Percentiles rank a stretch among this genome's conserved stretches.
Evolutionary conservation across 345 rosid genomes (phyloP).

Genomic region (Lumnitzera racemosa): DNA sequence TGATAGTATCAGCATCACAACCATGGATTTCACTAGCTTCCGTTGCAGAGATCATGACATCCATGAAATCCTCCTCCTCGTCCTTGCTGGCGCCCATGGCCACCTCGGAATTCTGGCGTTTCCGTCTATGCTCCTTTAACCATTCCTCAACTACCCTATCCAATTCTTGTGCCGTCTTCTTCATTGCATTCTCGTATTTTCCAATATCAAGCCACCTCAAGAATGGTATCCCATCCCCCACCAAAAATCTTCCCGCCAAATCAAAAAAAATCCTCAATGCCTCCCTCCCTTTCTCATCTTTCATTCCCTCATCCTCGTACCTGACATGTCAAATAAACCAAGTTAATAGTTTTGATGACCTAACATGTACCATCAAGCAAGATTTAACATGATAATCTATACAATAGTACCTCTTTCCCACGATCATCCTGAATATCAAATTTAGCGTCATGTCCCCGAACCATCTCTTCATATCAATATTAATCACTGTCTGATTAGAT

Average conservation of each 20-base stretch:
- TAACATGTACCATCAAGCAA: too few relatives aligned
- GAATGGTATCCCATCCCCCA: conserved; percentile 23
- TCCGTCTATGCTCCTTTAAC: conserved; percentile 35
- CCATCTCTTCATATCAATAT: conserved; percentile 25
- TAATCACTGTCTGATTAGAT: background rate
- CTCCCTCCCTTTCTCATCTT: background rate
- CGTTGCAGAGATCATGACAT: conserved; percentile 13
- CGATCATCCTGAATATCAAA: conserved; percentile 15
- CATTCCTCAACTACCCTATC: conserved; percentile 18
- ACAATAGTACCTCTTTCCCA: conserved; percentile 8
- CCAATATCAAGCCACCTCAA: conserved; percentile 29
- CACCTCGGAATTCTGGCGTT: background rate
- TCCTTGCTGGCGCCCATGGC: background rate
- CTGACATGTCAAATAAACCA: background rate
- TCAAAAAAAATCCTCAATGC: conserved; percentile 7
- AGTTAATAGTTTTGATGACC: too few relatives aligned
- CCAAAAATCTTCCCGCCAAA: conserved; percentile 14
- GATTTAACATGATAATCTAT: too few relatives aligned
- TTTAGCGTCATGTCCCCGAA: conserved; percentile 19
- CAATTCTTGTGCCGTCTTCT: conserved; percentile 13
- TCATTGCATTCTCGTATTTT: conserved; percentile 26
- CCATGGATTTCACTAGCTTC: conserved; percentile 6
- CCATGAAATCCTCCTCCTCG: conserved; percentile 28
- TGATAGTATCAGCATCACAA: conserved; percentile 16
- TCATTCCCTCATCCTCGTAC: background rate